Conservation (phyloP, 495 filamentous ascomycete species). For the Penicillium paxilli region DNA sequence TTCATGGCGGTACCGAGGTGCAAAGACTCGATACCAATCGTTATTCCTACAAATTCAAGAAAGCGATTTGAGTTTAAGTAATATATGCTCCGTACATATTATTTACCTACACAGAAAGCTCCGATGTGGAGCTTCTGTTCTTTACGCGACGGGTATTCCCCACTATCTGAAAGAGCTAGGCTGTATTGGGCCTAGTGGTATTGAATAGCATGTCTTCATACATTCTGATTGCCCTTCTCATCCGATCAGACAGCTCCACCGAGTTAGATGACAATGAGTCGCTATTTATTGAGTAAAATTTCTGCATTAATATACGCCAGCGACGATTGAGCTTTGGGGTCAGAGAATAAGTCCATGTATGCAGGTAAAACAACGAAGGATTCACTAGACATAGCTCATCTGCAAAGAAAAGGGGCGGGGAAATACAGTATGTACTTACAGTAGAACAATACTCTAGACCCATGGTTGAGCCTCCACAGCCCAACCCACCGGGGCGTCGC, state of each 20-base stretch:
- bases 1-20: neutral
- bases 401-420: conserved; percentile 25
- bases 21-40: no score
- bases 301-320: no score
- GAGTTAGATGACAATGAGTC: neutral
- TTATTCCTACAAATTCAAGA: no score
- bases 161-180: conserved; percentile 21
- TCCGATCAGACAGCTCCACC: conserved; percentile 10
- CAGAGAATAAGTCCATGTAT: no score
- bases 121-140: conserved; percentile 16
- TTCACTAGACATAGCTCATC: neutral
- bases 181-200: conserved; percentile 21
- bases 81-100: neutral
- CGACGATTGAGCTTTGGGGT: no score
- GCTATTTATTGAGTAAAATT: neutral
- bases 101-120: conserved; percentile 16
- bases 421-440: conserved; percentile 14
- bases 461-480: conserved; percentile 32
- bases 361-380: neutral
- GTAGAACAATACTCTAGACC: conserved; percentile 15
- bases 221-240: conserved; percentile 14
- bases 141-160: conserved; percentile 28
- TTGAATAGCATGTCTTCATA: conserved; percentile 18
- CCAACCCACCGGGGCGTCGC: conserved; percentile 7
- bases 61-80: neutral